Percentiles rank a stretch among this genome's conserved stretches.
phyloP scores from a whole-genome alignment of 83 land plant genomes.

The Picea mariana region DNA sequence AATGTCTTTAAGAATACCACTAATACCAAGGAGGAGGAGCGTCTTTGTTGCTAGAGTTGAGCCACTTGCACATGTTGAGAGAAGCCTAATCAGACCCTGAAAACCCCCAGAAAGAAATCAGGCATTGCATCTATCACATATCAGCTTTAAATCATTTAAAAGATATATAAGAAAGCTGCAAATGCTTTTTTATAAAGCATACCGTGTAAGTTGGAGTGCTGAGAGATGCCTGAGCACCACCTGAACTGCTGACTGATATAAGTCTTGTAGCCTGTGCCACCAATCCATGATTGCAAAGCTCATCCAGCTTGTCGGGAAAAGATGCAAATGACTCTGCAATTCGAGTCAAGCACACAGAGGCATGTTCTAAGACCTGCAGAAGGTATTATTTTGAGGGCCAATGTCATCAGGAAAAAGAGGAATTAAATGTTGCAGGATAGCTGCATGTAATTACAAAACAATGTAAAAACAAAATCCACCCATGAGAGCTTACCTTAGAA shows the following conservation, averaged over 20 bases:
- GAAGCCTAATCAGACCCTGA: constrained; percentile 97
- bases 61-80: constrained; percentile 97
- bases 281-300: constrained; percentile 88
- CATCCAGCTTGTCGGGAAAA: constrained; percentile 88
- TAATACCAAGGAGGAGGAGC: constrained; percentile 74
- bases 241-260: constrained; percentile 71
- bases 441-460: too few species aligned
- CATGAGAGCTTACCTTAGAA: too few species aligned
- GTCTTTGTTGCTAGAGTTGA: constrained; percentile 89
- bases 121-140: background rate
- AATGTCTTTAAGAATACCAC: constrained; percentile 87
- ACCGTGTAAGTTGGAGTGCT: constrained; percentile 95
- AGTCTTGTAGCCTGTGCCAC: constrained; percentile 88
- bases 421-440: too few species aligned
- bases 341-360: constrained; percentile 94
- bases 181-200: background rate
- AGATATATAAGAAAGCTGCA: background rate
- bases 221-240: constrained; percentile 85
- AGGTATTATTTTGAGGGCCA: background rate
- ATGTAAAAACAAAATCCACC: too few species aligned
- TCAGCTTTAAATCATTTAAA: background rate
- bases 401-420: too few species aligned
- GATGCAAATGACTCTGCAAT: constrained; percentile 93
- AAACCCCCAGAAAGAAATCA: constrained; percentile 13
- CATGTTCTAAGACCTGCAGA: constrained; percentile 94